Base-by-base conservation (phyloP, 2,329 filamentous ascomycete genomes). In the Rachicladosporium sp. region DNA sequence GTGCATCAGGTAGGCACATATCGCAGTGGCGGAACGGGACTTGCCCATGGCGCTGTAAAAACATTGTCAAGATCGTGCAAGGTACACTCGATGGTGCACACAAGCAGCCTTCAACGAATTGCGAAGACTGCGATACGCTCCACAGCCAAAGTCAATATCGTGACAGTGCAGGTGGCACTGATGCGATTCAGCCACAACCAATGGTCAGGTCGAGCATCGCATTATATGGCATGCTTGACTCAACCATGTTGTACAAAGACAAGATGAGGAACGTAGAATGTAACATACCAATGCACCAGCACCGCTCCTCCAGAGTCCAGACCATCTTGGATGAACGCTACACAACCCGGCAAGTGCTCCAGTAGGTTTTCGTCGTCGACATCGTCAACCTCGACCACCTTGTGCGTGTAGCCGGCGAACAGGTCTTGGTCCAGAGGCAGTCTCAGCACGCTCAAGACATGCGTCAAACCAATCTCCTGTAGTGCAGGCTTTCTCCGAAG, bases 11-110 rank as follows among this genome's bases (percentile, higher is more conserved):
- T 88, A 96, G 45, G 91, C 89, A 42, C 93, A 73, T 40, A 85
- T 73, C 48, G 84, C 76, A 27, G 86, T 80, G 49, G 89, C 83
- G 35, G 89, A 96, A 43, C 91, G 83, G 29, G 88, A 95, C 64
- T 93, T 93, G 38, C 91, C 91, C 78, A 94, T 94, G 13, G 87
- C 89, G 70, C 91, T 94, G 64, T 19, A 29, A 8, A n/a, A 31
- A 1, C 3, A 6, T 13, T 40, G 29, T 40, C 33, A 40, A 34
- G 13, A 13, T 36, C 5, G 15, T 19, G 15, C 15, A 3, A 19
- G 15, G 15, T 19, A 19, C 15, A 19, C 15, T 19, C 15, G 15
- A 19, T 19, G 15, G 15, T 19, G 15, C 15, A 19, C 15, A 19
- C 15, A 19, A 19, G 15, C 15, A 19, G 15, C 15, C 15, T 19